Percentiles rank a stretch among this genome's conserved stretches.
phyloP scores from a whole-genome alignment of 441 rosid genomes.

The Eutrema salsugineum region DNA sequence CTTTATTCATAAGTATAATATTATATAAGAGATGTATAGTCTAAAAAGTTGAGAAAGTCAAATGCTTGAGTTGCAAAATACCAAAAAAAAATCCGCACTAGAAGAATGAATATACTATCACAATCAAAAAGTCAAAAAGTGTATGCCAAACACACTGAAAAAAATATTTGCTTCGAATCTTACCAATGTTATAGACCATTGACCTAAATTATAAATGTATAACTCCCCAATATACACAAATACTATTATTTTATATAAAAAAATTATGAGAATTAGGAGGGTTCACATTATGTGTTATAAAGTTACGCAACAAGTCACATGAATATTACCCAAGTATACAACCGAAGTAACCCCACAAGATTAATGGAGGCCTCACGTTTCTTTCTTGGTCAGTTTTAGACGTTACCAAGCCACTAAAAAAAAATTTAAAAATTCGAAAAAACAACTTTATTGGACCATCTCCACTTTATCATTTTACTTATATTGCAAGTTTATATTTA shows the following conservation, averaged over 20 bases:
- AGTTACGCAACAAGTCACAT: conserved; percentile 34
- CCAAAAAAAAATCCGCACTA: conserved; percentile 19
- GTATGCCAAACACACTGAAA: conserved; percentile 27
- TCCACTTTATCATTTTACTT: conserved; percentile 28
- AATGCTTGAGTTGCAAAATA: conserved; percentile 25
- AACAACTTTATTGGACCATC: conserved; percentile 23
- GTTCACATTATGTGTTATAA: conserved; percentile 8
- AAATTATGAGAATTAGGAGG: not conserved
- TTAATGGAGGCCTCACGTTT: conserved; percentile 28
- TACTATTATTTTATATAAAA: not conserved
- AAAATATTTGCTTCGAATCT: conserved; percentile 8
- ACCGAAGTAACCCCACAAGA: conserved; percentile 3
- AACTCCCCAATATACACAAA: not conserved
- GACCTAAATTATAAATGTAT: conserved; percentile 10
- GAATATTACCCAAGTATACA: conserved; percentile 15
- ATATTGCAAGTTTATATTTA: conserved; percentile 23
- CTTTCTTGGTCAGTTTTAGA: conserved; percentile 23
- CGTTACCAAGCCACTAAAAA: conserved; percentile 33
- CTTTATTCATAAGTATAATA: not conserved
- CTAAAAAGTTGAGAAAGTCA: conserved; percentile 25
- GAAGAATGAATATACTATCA: not conserved
- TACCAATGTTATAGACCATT: conserved; percentile 13
- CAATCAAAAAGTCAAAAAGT: conserved; percentile 29
- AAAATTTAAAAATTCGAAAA: not conserved
- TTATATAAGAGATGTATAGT: not conserved